Percentiles rank a stretch among this genome's conserved stretches.
These are phyloP conservation scores for Saccharomycopsis sp. DNA, from an alignment of 805 yeast genomes.

Conservation along the genomic window DNA sequence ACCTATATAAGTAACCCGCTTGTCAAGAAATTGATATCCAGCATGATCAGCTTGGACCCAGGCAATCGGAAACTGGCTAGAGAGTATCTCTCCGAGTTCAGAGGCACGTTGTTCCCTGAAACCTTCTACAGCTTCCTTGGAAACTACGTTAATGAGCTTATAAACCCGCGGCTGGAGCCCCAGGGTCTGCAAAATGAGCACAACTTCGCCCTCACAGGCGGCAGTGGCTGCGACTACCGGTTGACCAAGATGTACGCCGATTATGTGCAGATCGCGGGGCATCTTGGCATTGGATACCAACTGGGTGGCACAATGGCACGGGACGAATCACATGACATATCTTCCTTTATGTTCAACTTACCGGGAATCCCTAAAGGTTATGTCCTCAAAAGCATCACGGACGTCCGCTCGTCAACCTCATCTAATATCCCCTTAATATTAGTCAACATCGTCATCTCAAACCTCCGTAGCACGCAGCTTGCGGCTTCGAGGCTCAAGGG, in stretches of 20 bases:
- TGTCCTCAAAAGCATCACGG: constrained; percentile 33
- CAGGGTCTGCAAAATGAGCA: neutral
- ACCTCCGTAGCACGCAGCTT: constrained; percentile 52
- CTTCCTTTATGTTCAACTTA: constrained; percentile 40
- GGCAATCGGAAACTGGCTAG: constrained; percentile 47
- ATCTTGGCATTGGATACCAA: no score
- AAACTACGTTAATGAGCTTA: constrained; percentile 50
- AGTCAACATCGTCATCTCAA: constrained; percentile 51
- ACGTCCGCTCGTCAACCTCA: constrained; percentile 24
- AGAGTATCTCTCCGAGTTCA: constrained; percentile 45
- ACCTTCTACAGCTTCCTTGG: constrained; percentile 64
- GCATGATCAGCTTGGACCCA: constrained; percentile 65
- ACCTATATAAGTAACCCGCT: constrained; percentile 44
- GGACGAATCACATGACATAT: no score
- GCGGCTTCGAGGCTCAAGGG: constrained; percentile 60
- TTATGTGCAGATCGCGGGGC: constrained; percentile 49
- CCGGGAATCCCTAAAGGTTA: constrained; percentile 47
- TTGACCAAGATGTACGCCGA: constrained; percentile 54
- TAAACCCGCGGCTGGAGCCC: constrained; percentile 20
- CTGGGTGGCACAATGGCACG: no score
- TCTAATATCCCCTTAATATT: constrained; percentile 45
- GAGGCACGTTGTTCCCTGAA: constrained; percentile 52
- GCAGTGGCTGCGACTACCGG: constrained; percentile 45
- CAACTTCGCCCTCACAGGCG: constrained; percentile 15
- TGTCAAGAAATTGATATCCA: constrained; percentile 48